phyloP scores from a whole-genome alignment of 768 basidiomycete genomes.

The Mycena galericulata region DNA sequence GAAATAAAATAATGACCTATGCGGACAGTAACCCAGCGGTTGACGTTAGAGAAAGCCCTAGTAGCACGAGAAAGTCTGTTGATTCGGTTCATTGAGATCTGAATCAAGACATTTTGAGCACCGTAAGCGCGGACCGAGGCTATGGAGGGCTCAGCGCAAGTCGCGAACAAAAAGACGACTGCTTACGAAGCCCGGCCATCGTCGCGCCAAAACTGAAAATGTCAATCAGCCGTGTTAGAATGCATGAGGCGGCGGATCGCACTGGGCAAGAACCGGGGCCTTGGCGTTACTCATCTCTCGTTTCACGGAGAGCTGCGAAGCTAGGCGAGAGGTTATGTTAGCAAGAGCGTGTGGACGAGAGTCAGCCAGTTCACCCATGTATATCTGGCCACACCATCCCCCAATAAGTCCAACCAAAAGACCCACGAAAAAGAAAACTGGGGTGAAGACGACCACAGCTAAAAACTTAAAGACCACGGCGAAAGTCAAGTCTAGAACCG shows the following conservation, averaged over 20 bases:
- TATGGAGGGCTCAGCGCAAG: conserved; percentile 13
- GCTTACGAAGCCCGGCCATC: conserved; percentile 65
- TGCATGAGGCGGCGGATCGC: conserved; percentile 46
- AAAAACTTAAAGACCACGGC: conserved; percentile 56
- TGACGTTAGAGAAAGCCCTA: conserved; percentile 51
- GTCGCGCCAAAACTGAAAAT: conserved; percentile 60
- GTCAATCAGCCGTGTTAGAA: conserved; percentile 30
- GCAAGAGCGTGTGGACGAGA: neutral
- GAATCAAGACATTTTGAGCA: conserved; percentile 53
- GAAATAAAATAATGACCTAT: conserved; percentile 30
- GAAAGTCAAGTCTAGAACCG: conserved; percentile 36
- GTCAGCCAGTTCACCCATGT: conserved; percentile 43
- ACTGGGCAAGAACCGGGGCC: conserved; percentile 51
- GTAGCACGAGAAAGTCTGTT: conserved; percentile 45
- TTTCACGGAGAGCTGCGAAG: conserved; percentile 61
- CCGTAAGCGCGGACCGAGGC: conserved; percentile 61
- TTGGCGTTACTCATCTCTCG: conserved; percentile 60
- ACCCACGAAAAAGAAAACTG: conserved; percentile 55
- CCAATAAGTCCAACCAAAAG: conserved; percentile 56
- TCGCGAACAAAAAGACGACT: neutral
- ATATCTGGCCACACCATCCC: conserved; percentile 55
- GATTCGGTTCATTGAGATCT: conserved; percentile 51
- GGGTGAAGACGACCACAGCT: conserved; percentile 58
- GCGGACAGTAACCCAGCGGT: conserved; percentile 52
- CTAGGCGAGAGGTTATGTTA: conserved; percentile 23